Percentiles rank a stretch among this genome's conserved stretches.
Conservation (phyloP, 2,329 filamentous ascomycete species). For the Fusarium buharicum region DNA sequence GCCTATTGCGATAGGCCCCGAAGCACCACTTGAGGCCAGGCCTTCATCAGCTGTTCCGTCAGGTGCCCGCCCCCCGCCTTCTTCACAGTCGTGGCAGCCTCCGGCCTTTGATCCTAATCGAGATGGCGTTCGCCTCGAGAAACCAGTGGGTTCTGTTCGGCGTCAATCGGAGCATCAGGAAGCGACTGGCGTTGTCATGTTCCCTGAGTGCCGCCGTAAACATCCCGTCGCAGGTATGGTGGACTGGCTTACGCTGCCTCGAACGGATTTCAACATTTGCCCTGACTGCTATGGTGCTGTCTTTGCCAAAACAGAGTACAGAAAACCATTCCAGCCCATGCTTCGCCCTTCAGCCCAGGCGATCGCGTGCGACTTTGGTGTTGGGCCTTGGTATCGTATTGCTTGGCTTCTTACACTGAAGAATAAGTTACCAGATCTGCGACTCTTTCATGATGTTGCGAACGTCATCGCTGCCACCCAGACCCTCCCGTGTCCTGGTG, state of each 20-base stretch:
- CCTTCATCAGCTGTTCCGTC: slow-evolving; percentile 43
- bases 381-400: slow-evolving; percentile 81
- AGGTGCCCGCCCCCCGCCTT: slow-evolving; percentile 24
- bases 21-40: slow-evolving; percentile 39
- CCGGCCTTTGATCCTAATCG: slow-evolving; percentile 56
- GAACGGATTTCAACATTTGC: slow-evolving; percentile 81
- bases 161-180: slow-evolving; percentile 61
- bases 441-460: slow-evolving; percentile 75
- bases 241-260: slow-evolving; percentile 84
- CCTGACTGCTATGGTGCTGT: slow-evolving; percentile 79
- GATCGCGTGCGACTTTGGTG: slow-evolving; percentile 81
- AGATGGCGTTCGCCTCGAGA: slow-evolving; percentile 50
- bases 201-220: slow-evolving; percentile 77
- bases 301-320: slow-evolving; percentile 75
- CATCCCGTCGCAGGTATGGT: slow-evolving; percentile 69
- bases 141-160: slow-evolving; percentile 59
- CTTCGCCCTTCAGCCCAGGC: slow-evolving; percentile 67
- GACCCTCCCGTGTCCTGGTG: slow-evolving; percentile 67
- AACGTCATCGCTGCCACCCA: slow-evolving; percentile 63
- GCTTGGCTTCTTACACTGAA: slow-evolving; percentile 85
- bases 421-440: slow-evolving; percentile 71
- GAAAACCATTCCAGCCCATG: slow-evolving; percentile 69
- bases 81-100: slow-evolving; percentile 57
- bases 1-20: slow-evolving; percentile 39
- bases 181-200: slow-evolving; percentile 50